phyloP scores from a whole-genome alignment of 352 stramenopile genomes.

The Phytophthora pistaciae region DNA sequence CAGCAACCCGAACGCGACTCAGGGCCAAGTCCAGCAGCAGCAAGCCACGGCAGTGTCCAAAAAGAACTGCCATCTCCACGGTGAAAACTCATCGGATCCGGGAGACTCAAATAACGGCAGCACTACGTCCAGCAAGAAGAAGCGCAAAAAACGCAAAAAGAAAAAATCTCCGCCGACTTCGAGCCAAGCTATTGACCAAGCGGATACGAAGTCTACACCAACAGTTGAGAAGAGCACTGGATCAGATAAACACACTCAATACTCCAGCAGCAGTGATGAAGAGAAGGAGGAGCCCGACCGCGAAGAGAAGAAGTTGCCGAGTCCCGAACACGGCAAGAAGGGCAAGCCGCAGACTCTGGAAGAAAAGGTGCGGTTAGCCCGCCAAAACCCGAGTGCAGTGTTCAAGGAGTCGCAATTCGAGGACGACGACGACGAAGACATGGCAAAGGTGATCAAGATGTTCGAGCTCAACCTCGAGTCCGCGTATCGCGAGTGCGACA shows the following conservation, averaged over 20 bases:
- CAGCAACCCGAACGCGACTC: slow-evolving; percentile 28
- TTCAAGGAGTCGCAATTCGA: slow-evolving; percentile 87
- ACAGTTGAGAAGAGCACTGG: slow-evolving; percentile 8
- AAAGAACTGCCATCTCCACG: slow-evolving; percentile 36
- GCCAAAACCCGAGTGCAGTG: slow-evolving; percentile 79
- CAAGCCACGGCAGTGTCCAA: slow-evolving; percentile 30
- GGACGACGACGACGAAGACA: slow-evolving; percentile 81
- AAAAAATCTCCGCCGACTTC: slow-evolving; percentile 57
- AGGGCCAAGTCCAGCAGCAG: slow-evolving; percentile 36
- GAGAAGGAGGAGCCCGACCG: slow-evolving; percentile 31
- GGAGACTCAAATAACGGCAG: slow-evolving; percentile 33
- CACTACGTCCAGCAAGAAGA: slow-evolving; percentile 54
- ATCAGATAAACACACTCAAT: slow-evolving; percentile 18
- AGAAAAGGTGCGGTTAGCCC: slow-evolving; percentile 72
- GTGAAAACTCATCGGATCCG: slow-evolving; percentile 36
- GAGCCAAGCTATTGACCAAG: slow-evolving; percentile 19
- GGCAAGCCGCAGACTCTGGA: slow-evolving; percentile 41
- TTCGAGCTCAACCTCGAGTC: slow-evolving; percentile 84
- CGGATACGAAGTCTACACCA: slow-evolving; percentile 10
- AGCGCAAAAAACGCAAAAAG: slow-evolving; percentile 82
- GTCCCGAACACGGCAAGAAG: slow-evolving; percentile 17
- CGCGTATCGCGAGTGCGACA: slow-evolving; percentile 68
- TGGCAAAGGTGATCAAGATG: slow-evolving; percentile 78
- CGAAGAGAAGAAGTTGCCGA: slow-evolving; percentile 7
- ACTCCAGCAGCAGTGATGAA: slow-evolving; percentile 38